Conservation (phyloP, 805 yeast genomes). For the Teunomyces funiuensis region DNA sequence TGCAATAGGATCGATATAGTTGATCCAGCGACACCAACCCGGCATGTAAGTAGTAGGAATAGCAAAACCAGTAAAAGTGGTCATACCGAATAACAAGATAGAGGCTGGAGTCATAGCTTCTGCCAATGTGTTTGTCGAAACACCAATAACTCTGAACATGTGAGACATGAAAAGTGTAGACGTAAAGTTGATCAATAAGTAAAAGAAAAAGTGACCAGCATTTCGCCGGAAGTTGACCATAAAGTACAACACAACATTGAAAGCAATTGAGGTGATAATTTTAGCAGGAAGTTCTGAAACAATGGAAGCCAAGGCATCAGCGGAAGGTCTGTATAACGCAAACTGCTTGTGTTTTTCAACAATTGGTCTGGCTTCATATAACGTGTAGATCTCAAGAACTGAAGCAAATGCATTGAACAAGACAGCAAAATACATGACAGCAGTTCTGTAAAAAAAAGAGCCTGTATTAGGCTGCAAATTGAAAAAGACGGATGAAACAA, state of each 20-base stretch:
- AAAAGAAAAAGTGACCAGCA: slow-evolving; percentile 25
- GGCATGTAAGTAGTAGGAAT: slow-evolving; percentile 56
- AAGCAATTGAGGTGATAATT: slow-evolving; percentile 28
- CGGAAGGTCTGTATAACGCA: slow-evolving; percentile 70
- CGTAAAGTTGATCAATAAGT: slow-evolving; percentile 20
- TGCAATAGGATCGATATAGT: slow-evolving; percentile 57
- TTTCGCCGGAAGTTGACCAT: slow-evolving; percentile 26
- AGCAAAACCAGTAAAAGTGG: slow-evolving; percentile 58
- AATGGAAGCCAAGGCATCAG: slow-evolving; percentile 66
- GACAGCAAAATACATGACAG: slow-evolving; percentile 59
- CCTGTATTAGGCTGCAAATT: slow-evolving; percentile 48
- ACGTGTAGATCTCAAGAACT: slow-evolving; percentile 56
- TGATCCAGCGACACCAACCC: slow-evolving; percentile 68
- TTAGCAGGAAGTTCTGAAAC: slow-evolving; percentile 66
- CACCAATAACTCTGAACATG: slow-evolving; percentile 25
- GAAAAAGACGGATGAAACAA: slow-evolving; percentile 61
- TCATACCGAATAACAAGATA: slow-evolving; percentile 45
- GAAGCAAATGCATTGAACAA: slow-evolving; percentile 62
- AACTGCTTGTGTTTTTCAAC: slow-evolving; percentile 70
- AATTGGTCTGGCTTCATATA: slow-evolving; percentile 63
- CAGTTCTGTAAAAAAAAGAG: slow-evolving; percentile 64
- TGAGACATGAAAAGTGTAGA: slow-evolving; percentile 36
- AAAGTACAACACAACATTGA: slow-evolving; percentile 33
- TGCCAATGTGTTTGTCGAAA: slow-evolving; percentile 34
- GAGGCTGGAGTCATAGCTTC: slow-evolving; percentile 63